Evolutionary conservation across 768 basidiomycete genomes (phyloP), one percentile per base, ranked within the genome.

Genomic region (Tylopilus plumbeoviolaceoides): DNA sequence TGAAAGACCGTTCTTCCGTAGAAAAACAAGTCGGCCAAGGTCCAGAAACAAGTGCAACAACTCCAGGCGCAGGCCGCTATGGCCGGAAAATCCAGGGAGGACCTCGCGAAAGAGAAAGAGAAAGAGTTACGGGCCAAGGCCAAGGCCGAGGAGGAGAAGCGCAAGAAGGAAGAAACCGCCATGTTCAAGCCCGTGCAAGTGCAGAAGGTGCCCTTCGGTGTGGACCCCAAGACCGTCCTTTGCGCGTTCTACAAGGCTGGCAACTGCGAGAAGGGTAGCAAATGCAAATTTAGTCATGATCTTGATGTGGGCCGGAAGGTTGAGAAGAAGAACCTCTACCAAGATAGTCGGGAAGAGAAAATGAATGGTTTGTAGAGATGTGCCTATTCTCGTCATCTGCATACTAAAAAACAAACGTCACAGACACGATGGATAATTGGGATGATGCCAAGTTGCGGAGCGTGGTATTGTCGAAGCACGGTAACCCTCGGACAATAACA

Each of bases 201-300:
- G 47, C 91, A 93, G 75, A 93, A 90, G 66, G 79, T 98, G 40
- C 91, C 95, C 0, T 92, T 95, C 53, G 95, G 95, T 21, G 92
- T 94, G 43, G 95, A 98, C 71, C 95, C 95, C 25, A 98, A 97
- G 79, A 93, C 91, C 14, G 75, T 98, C 31, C 76, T 98, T 31
- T 98, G 97, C 68, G 86, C 79, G 25, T 98, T 86, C 76, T 94
- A 78, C 79, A 98, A 98, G 73, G 87, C 89, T 12, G 95, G 95
- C 4, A 78, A 73, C 46, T 99, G 95, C 66, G 93, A 95, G 23
- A 98, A 98, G 77, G 95, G 92, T 23, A 83, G 61, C 68, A 92
- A 91, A 74, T 98, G 97, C 75, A 98, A 95, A 77, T 98, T 97
- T 73, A 95, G 93, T 58, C 97, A 99, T 70, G 87, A 98, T 74